These are phyloP conservation scores for Umbelopsis sp. DNA, from an alignment of 192 early-diverging fungal species.

Conservation along the genomic window DNA sequence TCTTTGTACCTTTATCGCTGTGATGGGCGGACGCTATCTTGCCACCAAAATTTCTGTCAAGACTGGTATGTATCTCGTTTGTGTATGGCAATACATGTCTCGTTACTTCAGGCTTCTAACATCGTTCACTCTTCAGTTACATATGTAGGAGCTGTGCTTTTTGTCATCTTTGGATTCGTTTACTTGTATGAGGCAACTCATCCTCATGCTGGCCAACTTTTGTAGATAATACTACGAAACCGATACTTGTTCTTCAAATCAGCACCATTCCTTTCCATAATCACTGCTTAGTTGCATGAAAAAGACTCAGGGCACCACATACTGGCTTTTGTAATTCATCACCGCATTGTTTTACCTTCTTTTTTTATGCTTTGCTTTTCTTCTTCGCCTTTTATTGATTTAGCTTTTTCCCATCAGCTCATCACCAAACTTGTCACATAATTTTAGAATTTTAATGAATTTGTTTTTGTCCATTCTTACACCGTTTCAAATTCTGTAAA, in stretches of 20 bases:
- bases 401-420: too few relatives aligned
- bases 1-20: conserved; percentile 90
- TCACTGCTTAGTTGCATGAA: too few relatives aligned
- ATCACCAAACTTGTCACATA: too few relatives aligned
- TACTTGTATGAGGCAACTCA: conserved; percentile 63
- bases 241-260: not conserved
- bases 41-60: conserved; percentile 85
- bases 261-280: too few relatives aligned
- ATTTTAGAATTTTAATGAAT: too few relatives aligned
- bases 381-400: too few relatives aligned
- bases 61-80: conserved; percentile 56
- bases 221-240: not conserved
- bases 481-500: too few relatives aligned
- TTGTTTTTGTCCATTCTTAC: too few relatives aligned
- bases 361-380: too few relatives aligned
- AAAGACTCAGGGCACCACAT: too few relatives aligned
- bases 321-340: too few relatives aligned
- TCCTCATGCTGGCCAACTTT: conserved; percentile 21
- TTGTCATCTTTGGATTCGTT: conserved; percentile 83
- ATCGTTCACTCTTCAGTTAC: conserved; percentile 62
- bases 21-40: conserved; percentile 90
- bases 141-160: conserved; percentile 81
- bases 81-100: not conserved
- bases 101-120: conserved; percentile 25
- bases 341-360: too few relatives aligned